These are phyloP conservation scores for Scytalidium sp. DNA, from an alignment of 2,329 filamentous ascomycete species.

Conservation along the genomic window DNA sequence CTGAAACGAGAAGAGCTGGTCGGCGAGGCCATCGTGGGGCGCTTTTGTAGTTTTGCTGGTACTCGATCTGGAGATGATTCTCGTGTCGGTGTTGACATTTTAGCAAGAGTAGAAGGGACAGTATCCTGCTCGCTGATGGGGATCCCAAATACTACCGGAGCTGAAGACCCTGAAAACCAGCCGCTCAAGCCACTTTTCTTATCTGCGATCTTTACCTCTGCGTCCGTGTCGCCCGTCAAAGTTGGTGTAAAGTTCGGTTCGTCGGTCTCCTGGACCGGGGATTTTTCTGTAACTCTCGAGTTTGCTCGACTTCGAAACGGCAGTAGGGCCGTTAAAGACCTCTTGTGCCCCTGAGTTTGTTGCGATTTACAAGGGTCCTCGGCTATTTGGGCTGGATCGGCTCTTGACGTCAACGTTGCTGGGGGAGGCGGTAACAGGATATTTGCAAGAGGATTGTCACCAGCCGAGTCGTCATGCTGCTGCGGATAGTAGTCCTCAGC, in stretches of 20 bases:
- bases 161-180: constrained; percentile 26
- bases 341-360: constrained; percentile 16
- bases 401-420: constrained; percentile 8
- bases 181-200: constrained; percentile 21
- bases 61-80: constrained; percentile 13
- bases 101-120: constrained; percentile 1
- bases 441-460: constrained; percentile 7
- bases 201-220: constrained; percentile 18
- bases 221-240: constrained; percentile 24
- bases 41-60: constrained; percentile 15
- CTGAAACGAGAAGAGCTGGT: constrained; percentile 12
- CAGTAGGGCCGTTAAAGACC: constrained; percentile 20
- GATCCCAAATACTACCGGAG: constrained; percentile 19
- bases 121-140: constrained; percentile 12
- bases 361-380: constrained; percentile 12
- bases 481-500: constrained; percentile 19
- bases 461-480: constrained; percentile 10
- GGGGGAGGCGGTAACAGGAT: constrained; percentile 8
- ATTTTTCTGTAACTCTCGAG: constrained; percentile 12
- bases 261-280: constrained; percentile 12
- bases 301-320: constrained; percentile 16
- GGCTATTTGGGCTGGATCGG: constrained; percentile 10
- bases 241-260: constrained; percentile 22
- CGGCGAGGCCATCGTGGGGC: constrained; percentile 10
- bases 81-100: constrained; percentile 5